phyloP scores from a whole-genome alignment of 1,139 yeast genomes.

The Scheffersomyces stambukii region DNA sequence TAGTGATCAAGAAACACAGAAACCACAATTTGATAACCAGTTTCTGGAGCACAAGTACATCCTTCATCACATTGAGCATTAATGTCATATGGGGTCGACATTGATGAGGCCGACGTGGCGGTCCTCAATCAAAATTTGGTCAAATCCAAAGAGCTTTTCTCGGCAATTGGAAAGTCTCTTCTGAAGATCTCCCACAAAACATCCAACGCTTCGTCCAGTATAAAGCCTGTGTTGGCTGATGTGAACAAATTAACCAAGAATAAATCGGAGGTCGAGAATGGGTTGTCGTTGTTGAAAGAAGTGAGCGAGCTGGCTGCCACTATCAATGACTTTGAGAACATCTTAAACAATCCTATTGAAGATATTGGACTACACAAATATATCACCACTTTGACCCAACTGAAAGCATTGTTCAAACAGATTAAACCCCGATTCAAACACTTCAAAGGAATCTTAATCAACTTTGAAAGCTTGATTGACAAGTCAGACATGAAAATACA shows the following conservation, averaged over 20 bases:
- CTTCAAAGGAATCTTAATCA: constrained; percentile 47
- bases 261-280: constrained; percentile 57
- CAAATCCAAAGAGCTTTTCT: constrained; percentile 55
- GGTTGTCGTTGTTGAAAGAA: constrained; percentile 55
- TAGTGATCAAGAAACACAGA: background rate
- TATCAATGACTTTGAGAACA: constrained; percentile 50
- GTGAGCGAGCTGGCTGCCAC: constrained; percentile 64
- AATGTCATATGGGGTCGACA: constrained; percentile 38
- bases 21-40: no score
- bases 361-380: constrained; percentile 35
- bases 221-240: constrained; percentile 67
- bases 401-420: constrained; percentile 29
- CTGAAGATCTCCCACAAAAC: constrained; percentile 55
- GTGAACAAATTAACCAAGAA: constrained; percentile 55
- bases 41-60: no score
- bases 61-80: no score
- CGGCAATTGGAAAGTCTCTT: constrained; percentile 53
- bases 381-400: constrained; percentile 31
- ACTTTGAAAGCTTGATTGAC: constrained; percentile 43
- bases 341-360: constrained; percentile 37
- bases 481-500: constrained; percentile 43
- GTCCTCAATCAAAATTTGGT: constrained; percentile 72
- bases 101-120: constrained; percentile 82
- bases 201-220: constrained; percentile 56
- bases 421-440: constrained; percentile 38